A percentile compares a stretch with the other conserved stretches of the same genome.
These are phyloP conservation scores for Leishmania lainsoni DNA, from an alignment of 208 protist species.

Conservation along the genomic window DNA sequence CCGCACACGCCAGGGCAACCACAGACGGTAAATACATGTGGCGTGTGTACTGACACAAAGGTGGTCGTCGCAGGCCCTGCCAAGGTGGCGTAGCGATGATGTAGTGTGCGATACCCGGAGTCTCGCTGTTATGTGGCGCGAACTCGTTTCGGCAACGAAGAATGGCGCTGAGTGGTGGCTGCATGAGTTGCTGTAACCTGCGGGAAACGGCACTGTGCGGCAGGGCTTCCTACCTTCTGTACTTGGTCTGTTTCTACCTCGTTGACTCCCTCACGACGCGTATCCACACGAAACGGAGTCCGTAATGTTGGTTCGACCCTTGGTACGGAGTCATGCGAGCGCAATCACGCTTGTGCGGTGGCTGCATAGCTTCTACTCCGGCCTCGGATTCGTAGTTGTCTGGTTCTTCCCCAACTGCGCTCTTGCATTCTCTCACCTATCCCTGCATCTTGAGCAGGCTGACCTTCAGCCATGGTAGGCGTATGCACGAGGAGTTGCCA, in stretches of 20 bases:
- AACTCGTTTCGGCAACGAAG: slow-evolving; percentile 57
- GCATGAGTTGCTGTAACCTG: slow-evolving; percentile 34
- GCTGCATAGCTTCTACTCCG: slow-evolving; percentile 60
- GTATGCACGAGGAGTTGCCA: no score
- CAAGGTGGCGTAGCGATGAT: slow-evolving; percentile 61
- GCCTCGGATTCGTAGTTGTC: slow-evolving; percentile 59
- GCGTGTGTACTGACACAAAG: slow-evolving; percentile 14
- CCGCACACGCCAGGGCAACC: slow-evolving; percentile 33
- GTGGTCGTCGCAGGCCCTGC: slow-evolving; percentile 54
- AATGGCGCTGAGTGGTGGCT: slow-evolving; percentile 30
- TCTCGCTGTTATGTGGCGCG: slow-evolving; percentile 71
- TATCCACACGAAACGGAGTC: slow-evolving; percentile 68
- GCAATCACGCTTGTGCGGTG: slow-evolving; percentile 53
- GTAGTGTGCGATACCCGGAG: slow-evolving; percentile 76
- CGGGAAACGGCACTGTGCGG: slow-evolving; percentile 57
- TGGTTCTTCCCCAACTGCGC: slow-evolving; percentile 83
- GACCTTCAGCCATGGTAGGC: background rate
- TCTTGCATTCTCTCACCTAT: no score
- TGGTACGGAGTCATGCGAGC: slow-evolving; percentile 19
- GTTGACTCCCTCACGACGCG: slow-evolving; percentile 83
- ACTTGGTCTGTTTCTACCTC: slow-evolving; percentile 74
- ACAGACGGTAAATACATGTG: slow-evolving; percentile 25
- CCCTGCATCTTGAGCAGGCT: background rate
- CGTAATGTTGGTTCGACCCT: slow-evolving; percentile 29
- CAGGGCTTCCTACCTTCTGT: slow-evolving; percentile 51